Base-by-base conservation (phyloP, 1,139 yeast species). In the Zygosaccharomyces pseudobailii region DNA sequence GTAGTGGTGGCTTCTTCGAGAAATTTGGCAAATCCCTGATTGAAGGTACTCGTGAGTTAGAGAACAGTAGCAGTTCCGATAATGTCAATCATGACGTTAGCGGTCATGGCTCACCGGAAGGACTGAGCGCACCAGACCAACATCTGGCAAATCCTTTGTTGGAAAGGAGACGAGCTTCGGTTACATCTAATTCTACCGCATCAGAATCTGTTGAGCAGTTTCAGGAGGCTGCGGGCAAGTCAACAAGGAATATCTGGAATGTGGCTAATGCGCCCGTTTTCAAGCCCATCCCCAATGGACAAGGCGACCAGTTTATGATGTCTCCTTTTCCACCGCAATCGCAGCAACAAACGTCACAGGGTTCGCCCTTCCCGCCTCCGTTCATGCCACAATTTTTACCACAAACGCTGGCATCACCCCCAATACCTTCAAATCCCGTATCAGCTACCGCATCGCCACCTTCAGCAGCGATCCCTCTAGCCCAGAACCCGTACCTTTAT, bases 11-110 rank as follows among this genome's bases (percentile, higher is more conserved):
- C 6, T 63, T 65, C 42, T 65, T 65, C 43, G 68, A 65, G 41
- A 55, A 56, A 42, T 61, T 65, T 43, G 69, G 69, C 28, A 61
- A 60, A 45, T 53, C 67, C 20, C 44, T 65, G 37, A 62, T 65
- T 19, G 68, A 64, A 46, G 68, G 67, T 9, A 65, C 69, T 1
- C 55, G 59, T 28, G 67, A 65, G 52, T 52, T 65, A 32, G 68
- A 63, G 36, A 50, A 38, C 38, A 30, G 31, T 32, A 38, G 39
- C 27, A 36, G 35, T 13, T 13, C 17, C 31, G 47, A 32, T 21
- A 24, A 25, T 10, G 41, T 33, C 20, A 33, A 45, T 43, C 30
- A 27, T 6, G 30, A 27, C 6, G 17, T 13, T 13, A 27, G 31
- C 20, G 23, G 20, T 31, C 31, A 5, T 23, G 5, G 19, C 28